Conservation (phyloP, 2,329 filamentous ascomycete species). For the Trichoderma guizhouense region DNA sequence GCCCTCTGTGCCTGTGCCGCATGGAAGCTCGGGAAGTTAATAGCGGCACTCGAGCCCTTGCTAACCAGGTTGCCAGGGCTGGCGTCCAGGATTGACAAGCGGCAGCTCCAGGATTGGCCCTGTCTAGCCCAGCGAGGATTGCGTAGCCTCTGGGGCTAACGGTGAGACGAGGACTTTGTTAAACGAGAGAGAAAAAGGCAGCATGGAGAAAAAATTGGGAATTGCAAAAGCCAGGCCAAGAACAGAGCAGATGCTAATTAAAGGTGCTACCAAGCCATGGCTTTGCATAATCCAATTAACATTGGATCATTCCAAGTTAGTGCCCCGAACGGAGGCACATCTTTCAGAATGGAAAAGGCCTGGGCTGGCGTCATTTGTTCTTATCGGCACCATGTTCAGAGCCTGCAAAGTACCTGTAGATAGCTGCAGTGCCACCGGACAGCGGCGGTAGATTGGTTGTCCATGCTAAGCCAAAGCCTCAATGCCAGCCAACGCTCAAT, state of each 20-base stretch:
- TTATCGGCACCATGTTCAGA: neutral
- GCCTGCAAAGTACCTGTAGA: neutral
- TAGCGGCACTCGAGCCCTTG: conserved; percentile 12
- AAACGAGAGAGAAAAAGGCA: conserved; percentile 2
- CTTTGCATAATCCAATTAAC: conserved; percentile 1
- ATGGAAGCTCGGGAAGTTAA: conserved; percentile 16
- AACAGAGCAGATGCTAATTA: neutral
- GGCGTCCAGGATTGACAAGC: conserved; percentile 14
- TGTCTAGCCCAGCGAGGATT: neutral
- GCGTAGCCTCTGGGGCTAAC: conserved; percentile 9
- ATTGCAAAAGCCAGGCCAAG: neutral
- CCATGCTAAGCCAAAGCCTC: neutral
- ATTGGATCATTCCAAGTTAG: conserved; percentile 1
- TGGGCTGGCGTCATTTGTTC: neutral
- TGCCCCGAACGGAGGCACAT: neutral
- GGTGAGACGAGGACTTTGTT: neutral
- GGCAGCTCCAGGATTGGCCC: conserved; percentile 14
- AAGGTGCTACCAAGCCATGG: neutral
- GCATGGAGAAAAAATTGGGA: neutral
- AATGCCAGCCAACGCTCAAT: neutral
- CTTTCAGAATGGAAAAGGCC: neutral
- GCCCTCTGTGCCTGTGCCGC: conserved; percentile 9
- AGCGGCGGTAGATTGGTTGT: neutral
- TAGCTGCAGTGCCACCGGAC: neutral
- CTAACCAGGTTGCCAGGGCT: neutral